Evolutionary conservation across 75 land plant species (phyloP).

Genomic region (Cunninghamia lanceolata): DNA sequence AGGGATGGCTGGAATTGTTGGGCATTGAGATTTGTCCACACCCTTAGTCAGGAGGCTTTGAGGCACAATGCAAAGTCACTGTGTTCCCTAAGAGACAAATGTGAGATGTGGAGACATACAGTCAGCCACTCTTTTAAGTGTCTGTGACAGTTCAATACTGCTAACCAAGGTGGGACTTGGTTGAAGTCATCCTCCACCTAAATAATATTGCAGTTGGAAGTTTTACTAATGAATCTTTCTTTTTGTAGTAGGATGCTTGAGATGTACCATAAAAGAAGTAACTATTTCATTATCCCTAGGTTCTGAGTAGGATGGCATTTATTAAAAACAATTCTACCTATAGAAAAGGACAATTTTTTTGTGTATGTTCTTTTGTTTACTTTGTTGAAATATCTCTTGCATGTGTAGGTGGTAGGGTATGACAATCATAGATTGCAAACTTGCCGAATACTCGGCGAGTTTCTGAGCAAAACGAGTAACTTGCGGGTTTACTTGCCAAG

Average conservation of each 20-base stretch:
- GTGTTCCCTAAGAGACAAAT: not conserved
- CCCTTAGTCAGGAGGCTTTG: not conserved
- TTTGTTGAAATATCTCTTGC: not conserved
- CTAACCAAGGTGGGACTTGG: not conserved
- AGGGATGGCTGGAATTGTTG: not conserved
- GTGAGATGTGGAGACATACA: not conserved
- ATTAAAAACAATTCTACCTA: no score
- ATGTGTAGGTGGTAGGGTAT: not conserved
- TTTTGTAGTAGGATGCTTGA: not conserved
- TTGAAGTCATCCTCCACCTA: not conserved
- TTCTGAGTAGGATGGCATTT: not conserved
- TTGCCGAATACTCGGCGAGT: no score
- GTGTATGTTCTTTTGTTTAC: not conserved
- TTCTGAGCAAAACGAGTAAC: no score
- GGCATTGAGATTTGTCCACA: not conserved
- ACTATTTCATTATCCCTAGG: not conserved
- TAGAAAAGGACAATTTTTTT: not conserved
- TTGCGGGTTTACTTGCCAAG: no score
- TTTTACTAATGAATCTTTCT: not conserved
- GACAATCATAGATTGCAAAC: no score
- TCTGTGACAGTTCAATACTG: not conserved
- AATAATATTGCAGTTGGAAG: not conserved
- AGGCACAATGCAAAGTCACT: not conserved
- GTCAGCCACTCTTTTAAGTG: not conserved
- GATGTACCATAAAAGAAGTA: not conserved